These are phyloP conservation scores for Lactifluus volemus DNA, from an alignment of 768 basidiomycete species.

Conservation along the genomic window DNA sequence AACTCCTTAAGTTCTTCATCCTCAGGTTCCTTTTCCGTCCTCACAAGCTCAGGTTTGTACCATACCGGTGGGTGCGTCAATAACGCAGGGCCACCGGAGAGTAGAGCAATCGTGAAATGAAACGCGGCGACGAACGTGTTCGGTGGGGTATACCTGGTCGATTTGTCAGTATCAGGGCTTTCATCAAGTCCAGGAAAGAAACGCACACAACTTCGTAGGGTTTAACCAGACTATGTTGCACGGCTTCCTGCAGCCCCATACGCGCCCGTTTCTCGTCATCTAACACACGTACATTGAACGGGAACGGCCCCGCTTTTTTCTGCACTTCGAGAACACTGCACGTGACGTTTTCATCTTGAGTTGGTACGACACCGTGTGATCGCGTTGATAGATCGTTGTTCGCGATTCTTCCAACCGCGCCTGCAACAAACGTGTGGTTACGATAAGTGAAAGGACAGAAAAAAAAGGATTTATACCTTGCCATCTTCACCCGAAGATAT, in stretches of 20 bases:
- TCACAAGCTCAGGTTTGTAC: constrained; percentile 90
- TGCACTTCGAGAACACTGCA: constrained; percentile 95
- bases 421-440: constrained; percentile 31
- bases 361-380: constrained; percentile 80
- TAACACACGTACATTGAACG: constrained; percentile 89
- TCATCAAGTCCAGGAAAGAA: neutral
- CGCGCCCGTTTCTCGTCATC: constrained; percentile 96
- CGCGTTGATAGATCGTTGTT: constrained; percentile 90
- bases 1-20: constrained; percentile 80
- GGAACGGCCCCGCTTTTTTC: constrained; percentile 97
- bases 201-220: constrained; percentile 91
- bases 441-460: neutral
- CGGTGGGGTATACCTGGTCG: constrained; percentile 61
- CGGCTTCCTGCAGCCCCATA: constrained; percentile 93
- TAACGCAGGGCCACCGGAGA: constrained; percentile 79
- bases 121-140: constrained; percentile 88
- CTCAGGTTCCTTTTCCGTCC: constrained; percentile 81
- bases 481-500: constrained; percentile 74
- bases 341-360: constrained; percentile 98
- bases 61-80: constrained; percentile 84
- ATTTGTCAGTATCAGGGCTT: neutral
- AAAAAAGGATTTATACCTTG: constrained; percentile 49
- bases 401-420: constrained; percentile 83
- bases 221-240: constrained; percentile 87
- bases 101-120: constrained; percentile 94